Percentiles rank a stretch among this genome's conserved stretches.
phyloP scores from a whole-genome alignment of 2,329 filamentous ascomycete genomes.

The Metarhizium brunneum region DNA sequence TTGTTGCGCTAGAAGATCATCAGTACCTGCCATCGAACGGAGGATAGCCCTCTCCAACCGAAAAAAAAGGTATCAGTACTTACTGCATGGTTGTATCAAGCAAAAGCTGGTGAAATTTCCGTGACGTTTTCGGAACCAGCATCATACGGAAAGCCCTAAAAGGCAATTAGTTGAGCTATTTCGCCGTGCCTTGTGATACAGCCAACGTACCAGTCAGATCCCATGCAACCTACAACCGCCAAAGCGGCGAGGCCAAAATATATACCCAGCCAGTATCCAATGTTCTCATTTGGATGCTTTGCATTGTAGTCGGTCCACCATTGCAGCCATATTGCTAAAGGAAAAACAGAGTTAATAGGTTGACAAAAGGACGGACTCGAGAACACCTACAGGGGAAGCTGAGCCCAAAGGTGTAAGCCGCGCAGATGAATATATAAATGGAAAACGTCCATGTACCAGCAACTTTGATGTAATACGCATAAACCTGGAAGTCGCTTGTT shows the following conservation, averaged over 20 bases:
- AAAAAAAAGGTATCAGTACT: not conserved
- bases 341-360: not conserved
- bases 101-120: constrained; percentile 10
- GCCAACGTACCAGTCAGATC: constrained; percentile 7
- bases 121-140: constrained; percentile 16
- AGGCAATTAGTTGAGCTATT: not conserved
- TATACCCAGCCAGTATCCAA: constrained; percentile 13
- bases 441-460: constrained; percentile 8
- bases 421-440: constrained; percentile 11
- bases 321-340: constrained; percentile 14
- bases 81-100: constrained; percentile 21
- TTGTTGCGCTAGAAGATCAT: not conserved
- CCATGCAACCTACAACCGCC: constrained; percentile 7
- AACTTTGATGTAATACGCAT: constrained; percentile 12
- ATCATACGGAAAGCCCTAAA: not conserved
- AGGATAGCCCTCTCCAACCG: not conserved
- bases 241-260: constrained; percentile 9
- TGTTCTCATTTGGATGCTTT: constrained; percentile 7
- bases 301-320: constrained; percentile 14
- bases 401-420: constrained; percentile 11
- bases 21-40: not conserved
- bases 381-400: constrained; percentile 11
- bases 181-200: not conserved
- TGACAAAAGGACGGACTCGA: too few relatives aligned
- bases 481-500: constrained; percentile 11